These are phyloP conservation scores for Lagenidium sp. DNA, from an alignment of 352 stramenopile species.

Conservation along the genomic window DNA sequence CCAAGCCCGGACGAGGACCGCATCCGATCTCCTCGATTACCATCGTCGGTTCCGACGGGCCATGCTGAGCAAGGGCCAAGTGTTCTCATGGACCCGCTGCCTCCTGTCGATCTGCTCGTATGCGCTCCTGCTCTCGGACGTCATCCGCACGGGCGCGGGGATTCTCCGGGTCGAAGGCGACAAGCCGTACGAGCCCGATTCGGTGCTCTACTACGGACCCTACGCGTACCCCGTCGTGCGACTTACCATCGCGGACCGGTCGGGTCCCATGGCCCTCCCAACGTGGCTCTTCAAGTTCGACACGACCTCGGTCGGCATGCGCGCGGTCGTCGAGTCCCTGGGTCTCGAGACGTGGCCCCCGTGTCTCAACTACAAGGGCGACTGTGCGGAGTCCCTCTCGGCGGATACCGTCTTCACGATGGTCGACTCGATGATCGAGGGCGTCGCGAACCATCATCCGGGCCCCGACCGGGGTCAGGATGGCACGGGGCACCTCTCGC, in stretches of 20 bases:
- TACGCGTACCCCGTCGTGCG: conserved; percentile 1
- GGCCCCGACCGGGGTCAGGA: neutral
- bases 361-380: conserved; percentile 2
- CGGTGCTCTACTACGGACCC: conserved; percentile 1
- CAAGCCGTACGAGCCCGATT: neutral
- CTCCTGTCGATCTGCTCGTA: neutral
- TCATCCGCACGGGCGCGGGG: neutral
- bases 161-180: neutral
- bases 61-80: neutral
- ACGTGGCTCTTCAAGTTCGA: conserved; percentile 9
- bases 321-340: neutral
- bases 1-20: no score
- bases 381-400: neutral
- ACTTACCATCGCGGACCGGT: conserved; percentile 1
- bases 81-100: neutral
- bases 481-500: neutral
- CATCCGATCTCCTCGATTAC: no score
- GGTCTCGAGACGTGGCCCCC: neutral
- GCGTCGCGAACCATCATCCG: neutral
- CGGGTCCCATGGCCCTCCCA: neutral
- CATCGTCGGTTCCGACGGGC: neutral
- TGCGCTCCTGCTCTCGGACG: neutral
- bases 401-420: conserved; percentile 1
- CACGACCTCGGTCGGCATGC: conserved; percentile 6
- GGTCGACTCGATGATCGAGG: conserved; percentile 1